phyloP scores from a whole-genome alignment of 805 yeast genomes.

The Pichia rugopelliculosa region DNA sequence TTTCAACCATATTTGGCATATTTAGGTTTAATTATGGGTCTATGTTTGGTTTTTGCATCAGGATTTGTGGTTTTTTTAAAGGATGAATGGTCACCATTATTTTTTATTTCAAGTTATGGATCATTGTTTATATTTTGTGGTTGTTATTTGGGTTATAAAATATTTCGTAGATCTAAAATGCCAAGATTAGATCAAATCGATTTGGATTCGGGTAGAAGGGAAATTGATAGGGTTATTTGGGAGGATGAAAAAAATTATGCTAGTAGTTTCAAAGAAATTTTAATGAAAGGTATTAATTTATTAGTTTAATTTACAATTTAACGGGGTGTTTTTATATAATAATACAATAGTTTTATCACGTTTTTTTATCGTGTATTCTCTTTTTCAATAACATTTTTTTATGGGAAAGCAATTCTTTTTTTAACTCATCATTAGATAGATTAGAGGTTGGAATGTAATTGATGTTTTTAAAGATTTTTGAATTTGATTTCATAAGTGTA shows the following conservation, averaged over 20 bases:
- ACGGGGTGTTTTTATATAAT: not conserved
- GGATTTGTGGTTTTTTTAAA: constrained; percentile 46
- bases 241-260: constrained; percentile 50
- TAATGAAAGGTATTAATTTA: constrained; percentile 19
- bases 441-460: not conserved
- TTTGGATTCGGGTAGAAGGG: constrained; percentile 77
- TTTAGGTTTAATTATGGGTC: constrained; percentile 39
- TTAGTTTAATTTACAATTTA: constrained; percentile 12
- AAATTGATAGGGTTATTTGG: constrained; percentile 75
- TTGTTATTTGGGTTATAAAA: constrained; percentile 43
- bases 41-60: constrained; percentile 35
- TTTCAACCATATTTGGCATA: constrained; percentile 50
- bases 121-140: constrained; percentile 37
- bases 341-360: not conserved
- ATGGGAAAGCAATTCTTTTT: not conserved
- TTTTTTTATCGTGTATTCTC: not conserved
- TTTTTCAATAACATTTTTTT: not conserved
- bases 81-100: constrained; percentile 41
- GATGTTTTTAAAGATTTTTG: not conserved
- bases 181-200: constrained; percentile 69
- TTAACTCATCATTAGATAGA: not conserved
- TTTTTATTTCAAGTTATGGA: constrained; percentile 50
- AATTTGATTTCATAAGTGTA: not conserved
- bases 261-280: constrained; percentile 27
- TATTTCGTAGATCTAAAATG: constrained; percentile 53